Evolutionary conservation across 192 early-diverging fungal species (phyloP).

Genomic region (Gigaspora rosea): DNA sequence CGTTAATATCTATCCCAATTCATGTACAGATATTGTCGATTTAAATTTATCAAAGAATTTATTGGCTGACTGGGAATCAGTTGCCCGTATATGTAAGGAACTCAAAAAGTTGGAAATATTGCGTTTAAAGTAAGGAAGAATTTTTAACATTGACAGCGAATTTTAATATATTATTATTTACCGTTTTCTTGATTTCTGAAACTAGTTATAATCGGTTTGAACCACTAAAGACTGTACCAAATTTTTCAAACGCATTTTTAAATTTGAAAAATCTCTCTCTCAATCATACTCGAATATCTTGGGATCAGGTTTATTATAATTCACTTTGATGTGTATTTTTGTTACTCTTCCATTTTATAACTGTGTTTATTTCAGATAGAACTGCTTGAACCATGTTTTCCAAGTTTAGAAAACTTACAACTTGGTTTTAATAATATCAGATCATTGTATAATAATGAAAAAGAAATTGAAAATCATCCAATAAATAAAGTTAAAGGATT

Average conservation of each 20-base stretch:
- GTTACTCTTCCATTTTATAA: neutral
- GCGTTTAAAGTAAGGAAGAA: constrained; percentile 49
- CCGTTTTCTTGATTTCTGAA: too few species aligned
- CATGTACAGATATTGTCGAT: constrained; percentile 49
- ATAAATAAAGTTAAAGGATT: constrained; percentile 39
- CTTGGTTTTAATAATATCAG: constrained; percentile 49
- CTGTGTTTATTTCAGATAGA: constrained; percentile 30
- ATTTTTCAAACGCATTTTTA: constrained; percentile 29
- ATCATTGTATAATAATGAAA: constrained; percentile 15
- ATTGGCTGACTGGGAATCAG: constrained; percentile 47
- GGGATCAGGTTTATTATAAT: constrained; percentile 36
- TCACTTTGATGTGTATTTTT: constrained; percentile 12
- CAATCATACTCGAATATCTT: constrained; percentile 37
- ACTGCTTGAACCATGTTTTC: constrained; percentile 45
- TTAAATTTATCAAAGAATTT: constrained; percentile 59
- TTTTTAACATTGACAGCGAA: constrained; percentile 4
- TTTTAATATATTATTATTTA: neutral
- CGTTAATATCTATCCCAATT: neutral
- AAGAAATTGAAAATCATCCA: neutral
- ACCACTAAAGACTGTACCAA: constrained; percentile 2
- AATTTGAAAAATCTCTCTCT: constrained; percentile 40
- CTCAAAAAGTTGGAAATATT: constrained; percentile 44
- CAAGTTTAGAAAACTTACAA: constrained; percentile 52
- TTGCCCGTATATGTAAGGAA: constrained; percentile 50
- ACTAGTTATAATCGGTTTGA: constrained; percentile 35